Evolutionary conservation across 805 yeast species (phyloP), one percentile per base, ranked within the genome.

Genomic region (Yarrowia sp.): DNA sequence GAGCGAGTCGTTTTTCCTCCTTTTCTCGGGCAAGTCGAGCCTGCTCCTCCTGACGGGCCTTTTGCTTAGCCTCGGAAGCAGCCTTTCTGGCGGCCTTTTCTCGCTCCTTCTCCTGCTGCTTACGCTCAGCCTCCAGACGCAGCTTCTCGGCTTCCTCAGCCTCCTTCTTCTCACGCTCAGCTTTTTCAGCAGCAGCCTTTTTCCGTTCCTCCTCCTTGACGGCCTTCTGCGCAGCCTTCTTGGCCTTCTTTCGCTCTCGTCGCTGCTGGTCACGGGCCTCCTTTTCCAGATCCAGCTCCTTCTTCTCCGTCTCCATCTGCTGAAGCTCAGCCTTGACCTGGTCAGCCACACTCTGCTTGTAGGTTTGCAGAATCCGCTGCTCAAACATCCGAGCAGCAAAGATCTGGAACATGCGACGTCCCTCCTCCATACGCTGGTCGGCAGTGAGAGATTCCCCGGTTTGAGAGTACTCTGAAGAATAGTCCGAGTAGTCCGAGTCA

Each of bases 301-400:
- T 71, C 53, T 69, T 72, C 70, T 75, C 78, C 63, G 74, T 79
- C 45, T 75, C 79, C 35, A 75, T 75, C 71, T 75, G 81, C 70
- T 73, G 74, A 58, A 80, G 73, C 26, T 59, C 65, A 40, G 79
- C 76, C 71, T 74, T 74, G 73, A 72, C 76, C 74, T 78, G 82
- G 70, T 89, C 91, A 12, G 97, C 93, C 59, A 89, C 85, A 72
- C 87, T 89, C 73, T 89, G 93, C 71, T 90, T 89, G 75, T 88
- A 92, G 0, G 97, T 91, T 40, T 84, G 86, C 74, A 90, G 82
- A 41, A 93, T 84, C 55, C 92, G 84, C 72, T 86, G 87, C 74
- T 90, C 91, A 73, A 93, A 84, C 75, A 91, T 82, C 67, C 91
- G 86, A 5, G 95, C 89, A 0, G 93, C 90, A 69, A 92, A 89